phyloP scores from a whole-genome alignment of 768 basidiomycete species.

The Panaeolus cyanescens region DNA sequence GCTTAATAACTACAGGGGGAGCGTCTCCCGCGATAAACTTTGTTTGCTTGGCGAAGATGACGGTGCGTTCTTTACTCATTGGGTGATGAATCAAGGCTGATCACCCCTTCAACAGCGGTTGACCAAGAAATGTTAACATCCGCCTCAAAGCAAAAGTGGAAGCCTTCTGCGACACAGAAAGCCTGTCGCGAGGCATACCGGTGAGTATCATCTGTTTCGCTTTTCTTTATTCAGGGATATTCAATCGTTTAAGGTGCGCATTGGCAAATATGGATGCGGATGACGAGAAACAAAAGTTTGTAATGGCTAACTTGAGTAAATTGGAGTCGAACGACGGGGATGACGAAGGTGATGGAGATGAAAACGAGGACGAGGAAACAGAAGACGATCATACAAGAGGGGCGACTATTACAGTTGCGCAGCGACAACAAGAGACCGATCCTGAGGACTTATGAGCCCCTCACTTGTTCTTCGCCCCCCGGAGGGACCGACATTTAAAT shows the following conservation, averaged over 20 bases:
- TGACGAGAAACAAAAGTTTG: background rate
- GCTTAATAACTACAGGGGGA: slow-evolving; percentile 50
- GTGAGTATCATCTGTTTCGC: slow-evolving; percentile 29
- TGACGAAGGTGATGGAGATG: background rate
- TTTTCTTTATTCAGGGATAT: background rate
- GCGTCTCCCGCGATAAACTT: slow-evolving; percentile 57
- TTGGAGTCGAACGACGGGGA: slow-evolving; percentile 4
- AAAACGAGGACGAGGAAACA: slow-evolving; percentile 3
- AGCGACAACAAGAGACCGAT: background rate
- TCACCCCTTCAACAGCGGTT: slow-evolving; percentile 43
- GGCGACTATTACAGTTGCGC: background rate
- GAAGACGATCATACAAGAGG: background rate
- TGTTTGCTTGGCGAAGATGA: slow-evolving; percentile 67
- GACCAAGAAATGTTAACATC: slow-evolving; percentile 62
- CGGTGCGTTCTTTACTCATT: slow-evolving; percentile 37
- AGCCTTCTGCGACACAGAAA: slow-evolving; percentile 45
- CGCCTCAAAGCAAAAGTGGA: slow-evolving; percentile 63
- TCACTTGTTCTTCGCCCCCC: no score
- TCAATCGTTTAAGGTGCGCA: slow-evolving; percentile 16
- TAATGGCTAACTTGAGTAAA: slow-evolving; percentile 5
- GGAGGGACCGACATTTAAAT: no score
- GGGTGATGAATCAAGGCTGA: background rate
- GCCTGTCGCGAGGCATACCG: slow-evolving; percentile 64
- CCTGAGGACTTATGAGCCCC: no score
- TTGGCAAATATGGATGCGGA: slow-evolving; percentile 19